phyloP scores from a whole-genome alignment of 306 rosid genomes.

The Fragaria iinumae region DNA sequence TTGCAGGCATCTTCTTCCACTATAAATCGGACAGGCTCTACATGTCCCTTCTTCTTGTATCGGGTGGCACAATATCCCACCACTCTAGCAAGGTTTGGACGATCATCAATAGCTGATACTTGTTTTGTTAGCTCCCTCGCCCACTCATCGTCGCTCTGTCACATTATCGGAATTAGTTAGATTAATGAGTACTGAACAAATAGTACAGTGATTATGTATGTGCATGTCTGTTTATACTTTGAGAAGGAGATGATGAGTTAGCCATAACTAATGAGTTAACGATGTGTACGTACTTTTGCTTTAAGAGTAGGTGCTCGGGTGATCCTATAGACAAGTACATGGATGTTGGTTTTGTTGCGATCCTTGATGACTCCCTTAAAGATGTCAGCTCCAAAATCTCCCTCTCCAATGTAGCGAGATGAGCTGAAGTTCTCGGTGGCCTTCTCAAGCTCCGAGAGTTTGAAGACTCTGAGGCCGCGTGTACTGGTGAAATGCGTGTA shows the following conservation, averaged over 20 bases:
- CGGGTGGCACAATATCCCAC: neutral
- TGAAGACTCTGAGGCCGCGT: neutral
- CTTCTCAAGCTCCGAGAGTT: neutral
- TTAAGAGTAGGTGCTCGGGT: neutral
- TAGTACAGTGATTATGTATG: neutral
- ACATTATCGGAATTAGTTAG: neutral
- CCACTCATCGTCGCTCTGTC: neutral
- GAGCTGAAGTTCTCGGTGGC: neutral
- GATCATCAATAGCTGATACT: neutral
- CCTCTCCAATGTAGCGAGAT: neutral
- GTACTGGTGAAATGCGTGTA: neutral
- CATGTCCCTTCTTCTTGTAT: neutral
- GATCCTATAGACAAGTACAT: neutral
- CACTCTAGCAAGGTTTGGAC: neutral
- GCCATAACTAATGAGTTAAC: neutral
- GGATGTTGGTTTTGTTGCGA: neutral
- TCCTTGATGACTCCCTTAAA: neutral
- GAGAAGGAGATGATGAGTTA: neutral
- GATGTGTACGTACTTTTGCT: neutral
- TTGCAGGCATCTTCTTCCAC: constrained; percentile 1
- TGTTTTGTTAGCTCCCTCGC: neutral
- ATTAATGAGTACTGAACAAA: neutral
- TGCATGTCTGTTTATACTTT: neutral
- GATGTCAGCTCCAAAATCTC: neutral
- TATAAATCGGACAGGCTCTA: neutral